These are phyloP conservation scores for Triadica sebifera DNA, from an alignment of 345 rosid genomes.

Conservation along the genomic window DNA sequence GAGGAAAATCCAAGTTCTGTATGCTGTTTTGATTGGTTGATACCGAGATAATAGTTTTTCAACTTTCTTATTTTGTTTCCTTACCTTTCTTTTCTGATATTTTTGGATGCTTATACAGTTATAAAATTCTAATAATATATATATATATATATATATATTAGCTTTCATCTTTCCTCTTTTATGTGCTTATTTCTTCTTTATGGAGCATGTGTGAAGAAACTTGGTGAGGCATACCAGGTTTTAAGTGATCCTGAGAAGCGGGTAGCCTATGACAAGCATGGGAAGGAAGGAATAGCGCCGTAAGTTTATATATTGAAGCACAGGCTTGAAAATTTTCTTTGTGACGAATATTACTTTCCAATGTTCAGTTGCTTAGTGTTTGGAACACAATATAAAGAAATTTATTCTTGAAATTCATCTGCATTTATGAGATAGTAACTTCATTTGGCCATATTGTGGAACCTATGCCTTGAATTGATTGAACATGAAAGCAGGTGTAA, in stretches of 20 bases:
- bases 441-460: neutral
- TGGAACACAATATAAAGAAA: neutral
- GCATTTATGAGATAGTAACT: neutral
- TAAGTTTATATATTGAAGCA: slow-evolving; percentile 40
- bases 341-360: neutral
- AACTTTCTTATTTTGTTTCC: neutral
- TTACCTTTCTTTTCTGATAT: too few relatives aligned
- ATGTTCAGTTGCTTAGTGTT: neutral
- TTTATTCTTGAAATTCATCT: neutral
- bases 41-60: neutral
- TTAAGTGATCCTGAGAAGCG: slow-evolving; percentile 91
- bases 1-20: too few relatives aligned
- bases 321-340: neutral
- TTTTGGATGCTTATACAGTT: neutral
- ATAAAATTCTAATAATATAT: too few relatives aligned
- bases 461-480: neutral
- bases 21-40: neutral
- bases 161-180: neutral
- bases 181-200: slow-evolving; percentile 21
- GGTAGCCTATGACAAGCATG: slow-evolving; percentile 72
- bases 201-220: slow-evolving; percentile 47
- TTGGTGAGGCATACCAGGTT: slow-evolving; percentile 95
- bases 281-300: slow-evolving; percentile 76
- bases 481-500: neutral
- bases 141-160: too few relatives aligned